A percentile compares a stretch with the other conserved stretches of the same genome.
Conservation (phyloP, 2,329 filamentous ascomycete species). For the Phoma sp. region DNA sequence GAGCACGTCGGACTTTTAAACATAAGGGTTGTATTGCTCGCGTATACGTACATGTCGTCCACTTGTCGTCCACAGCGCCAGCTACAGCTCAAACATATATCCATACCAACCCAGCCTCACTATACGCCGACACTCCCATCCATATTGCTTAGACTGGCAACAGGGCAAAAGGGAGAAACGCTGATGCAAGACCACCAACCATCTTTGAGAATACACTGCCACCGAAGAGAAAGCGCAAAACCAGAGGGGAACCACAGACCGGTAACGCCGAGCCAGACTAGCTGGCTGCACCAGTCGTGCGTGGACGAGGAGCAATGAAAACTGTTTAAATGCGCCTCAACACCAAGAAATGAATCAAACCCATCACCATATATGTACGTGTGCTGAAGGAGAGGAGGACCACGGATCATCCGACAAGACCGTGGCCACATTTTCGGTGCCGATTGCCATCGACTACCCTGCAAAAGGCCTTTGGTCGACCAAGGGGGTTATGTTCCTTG, state of each 20-base stretch:
- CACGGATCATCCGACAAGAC: conserved; percentile 22
- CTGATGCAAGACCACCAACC: conserved; percentile 10
- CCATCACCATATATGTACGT: conserved; percentile 34
- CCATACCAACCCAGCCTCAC: conserved; percentile 6
- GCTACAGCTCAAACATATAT: conserved; percentile 7
- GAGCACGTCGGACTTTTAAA: background rate
- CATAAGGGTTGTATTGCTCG: conserved; percentile 10
- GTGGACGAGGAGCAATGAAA: conserved; percentile 6
- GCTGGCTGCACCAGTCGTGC: conserved; percentile 14
- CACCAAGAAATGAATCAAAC: conserved; percentile 27
- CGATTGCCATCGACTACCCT: conserved; percentile 15
- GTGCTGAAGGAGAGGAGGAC: conserved; percentile 28
- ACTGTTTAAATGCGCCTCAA: conserved; percentile 22
- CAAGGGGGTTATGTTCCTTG: conserved; percentile 17
- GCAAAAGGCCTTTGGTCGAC: conserved; percentile 22
- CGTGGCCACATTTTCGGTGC: conserved; percentile 21
- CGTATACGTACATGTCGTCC: conserved; percentile 12
- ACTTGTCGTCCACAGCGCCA: conserved; percentile 9
- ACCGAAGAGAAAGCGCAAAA: conserved; percentile 9
- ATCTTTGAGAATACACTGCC: conserved; percentile 16
- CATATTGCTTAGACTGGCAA: conserved; percentile 17
- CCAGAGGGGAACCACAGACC: conserved; percentile 3
- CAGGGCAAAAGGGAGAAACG: conserved; percentile 13
- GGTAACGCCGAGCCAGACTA: conserved; percentile 15
- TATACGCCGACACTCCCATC: conserved; percentile 11